Evolutionary conservation across 1,139 yeast genomes (phyloP).

Genomic region (Komagataea norvegica): DNA sequence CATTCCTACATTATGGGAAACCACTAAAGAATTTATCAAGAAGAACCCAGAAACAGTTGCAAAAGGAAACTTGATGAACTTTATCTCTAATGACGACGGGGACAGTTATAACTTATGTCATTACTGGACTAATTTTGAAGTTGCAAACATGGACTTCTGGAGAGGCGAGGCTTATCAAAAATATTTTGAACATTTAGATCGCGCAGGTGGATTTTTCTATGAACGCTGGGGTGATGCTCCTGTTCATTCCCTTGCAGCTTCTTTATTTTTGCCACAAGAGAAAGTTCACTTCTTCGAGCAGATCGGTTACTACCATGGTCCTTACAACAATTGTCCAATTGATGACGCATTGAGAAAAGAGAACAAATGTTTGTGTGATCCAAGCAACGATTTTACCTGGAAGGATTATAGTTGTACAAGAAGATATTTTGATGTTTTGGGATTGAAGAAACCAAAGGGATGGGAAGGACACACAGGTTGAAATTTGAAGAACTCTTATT

Average conservation of each 20-base stretch:
- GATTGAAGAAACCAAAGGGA: slow-evolving; percentile 63
- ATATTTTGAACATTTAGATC: slow-evolving; percentile 69
- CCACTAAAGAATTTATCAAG: slow-evolving; percentile 47
- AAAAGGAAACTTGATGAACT: slow-evolving; percentile 57
- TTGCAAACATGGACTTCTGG: slow-evolving; percentile 76
- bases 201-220: slow-evolving; percentile 83
- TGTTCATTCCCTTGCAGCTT: slow-evolving; percentile 78
- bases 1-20: slow-evolving; percentile 58
- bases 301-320: slow-evolving; percentile 79
- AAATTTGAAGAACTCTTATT: too few species aligned
- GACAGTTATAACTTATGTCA: slow-evolving; percentile 75
- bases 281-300: slow-evolving; percentile 77
- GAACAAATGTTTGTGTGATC: slow-evolving; percentile 69
- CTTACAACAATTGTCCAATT: slow-evolving; percentile 79
- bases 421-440: slow-evolving; percentile 60
- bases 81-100: slow-evolving; percentile 64
- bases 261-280: slow-evolving; percentile 59
- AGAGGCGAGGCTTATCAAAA: slow-evolving; percentile 58
- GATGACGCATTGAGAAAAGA: slow-evolving; percentile 47
- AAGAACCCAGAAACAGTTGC: slow-evolving; percentile 41
- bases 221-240: slow-evolving; percentile 99
- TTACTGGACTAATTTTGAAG: slow-evolving; percentile 91
- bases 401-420: slow-evolving; percentile 81
- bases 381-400: slow-evolving; percentile 72
- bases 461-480: slow-evolving; percentile 57